Percentiles rank a stretch among this genome's conserved stretches.
These are phyloP conservation scores for Lodderomyces parapsilosis DNA, from an alignment of 1,139 yeast genomes.

Conservation along the genomic window DNA sequence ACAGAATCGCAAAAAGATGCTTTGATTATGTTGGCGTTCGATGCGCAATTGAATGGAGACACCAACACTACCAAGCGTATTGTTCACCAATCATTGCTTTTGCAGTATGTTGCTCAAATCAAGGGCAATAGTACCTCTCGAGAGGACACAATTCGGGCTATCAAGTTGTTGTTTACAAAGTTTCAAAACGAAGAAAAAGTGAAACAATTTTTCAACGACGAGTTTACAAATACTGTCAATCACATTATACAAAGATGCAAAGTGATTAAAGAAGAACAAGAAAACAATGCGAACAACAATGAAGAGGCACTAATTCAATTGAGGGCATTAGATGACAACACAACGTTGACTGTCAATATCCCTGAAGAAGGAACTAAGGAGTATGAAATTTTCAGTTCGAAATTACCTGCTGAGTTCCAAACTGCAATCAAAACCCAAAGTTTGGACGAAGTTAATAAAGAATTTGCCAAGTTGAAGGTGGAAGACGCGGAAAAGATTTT, in stretches of 20 bases:
- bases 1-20: conserved; percentile 89
- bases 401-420: conserved; percentile 65
- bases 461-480: conserved; percentile 72
- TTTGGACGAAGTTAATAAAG: conserved; percentile 79
- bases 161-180: conserved; percentile 68
- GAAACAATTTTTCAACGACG: conserved; percentile 63
- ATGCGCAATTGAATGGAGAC: conserved; percentile 67
- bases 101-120: conserved; percentile 75
- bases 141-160: conserved; percentile 49
- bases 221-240: conserved; percentile 64
- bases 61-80: conserved; percentile 53
- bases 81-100: conserved; percentile 75
- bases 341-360: conserved; percentile 69
- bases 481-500: conserved; percentile 80
- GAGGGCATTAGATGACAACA: conserved; percentile 81
- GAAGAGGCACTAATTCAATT: conserved; percentile 83
- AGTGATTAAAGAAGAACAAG: conserved; percentile 52
- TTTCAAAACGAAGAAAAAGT: conserved; percentile 59
- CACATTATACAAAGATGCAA: conserved; percentile 79
- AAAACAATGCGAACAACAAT: conserved; percentile 49
- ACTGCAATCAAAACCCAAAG: conserved; percentile 70
- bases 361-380: conserved; percentile 62
- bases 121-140: conserved; percentile 36
- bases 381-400: conserved; percentile 50
- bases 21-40: conserved; percentile 89